Conservation (phyloP, 2,329 filamentous ascomycete genomes). For the Penicillium sp. region DNA sequence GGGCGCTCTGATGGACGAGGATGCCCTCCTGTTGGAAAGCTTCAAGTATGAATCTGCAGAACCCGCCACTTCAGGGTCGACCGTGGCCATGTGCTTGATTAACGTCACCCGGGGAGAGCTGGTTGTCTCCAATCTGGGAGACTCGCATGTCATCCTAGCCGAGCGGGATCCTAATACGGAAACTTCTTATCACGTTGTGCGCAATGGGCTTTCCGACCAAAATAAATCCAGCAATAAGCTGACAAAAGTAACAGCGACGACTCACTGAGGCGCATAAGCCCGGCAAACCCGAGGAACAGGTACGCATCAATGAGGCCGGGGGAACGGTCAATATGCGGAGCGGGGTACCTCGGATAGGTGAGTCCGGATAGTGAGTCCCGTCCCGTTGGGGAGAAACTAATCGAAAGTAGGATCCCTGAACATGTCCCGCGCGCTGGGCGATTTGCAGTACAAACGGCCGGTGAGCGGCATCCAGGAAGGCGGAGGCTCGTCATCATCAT, state of each 20-base stretch:
- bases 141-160: constrained; percentile 35
- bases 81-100: constrained; percentile 32
- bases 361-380: constrained; percentile 1
- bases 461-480: constrained; percentile 25
- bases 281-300: constrained; percentile 25
- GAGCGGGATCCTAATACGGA: constrained; percentile 29
- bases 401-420: constrained; percentile 28
- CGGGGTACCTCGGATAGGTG: constrained; percentile 31
- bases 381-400: background rate
- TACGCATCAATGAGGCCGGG: constrained; percentile 32
- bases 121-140: constrained; percentile 33
- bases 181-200: constrained; percentile 24
- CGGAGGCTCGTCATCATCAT: constrained; percentile 20
- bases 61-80: constrained; percentile 31
- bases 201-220: background rate
- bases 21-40: constrained; percentile 25
- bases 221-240: background rate
- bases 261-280: constrained; percentile 34
- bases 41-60: constrained; percentile 25
- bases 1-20: constrained; percentile 29
- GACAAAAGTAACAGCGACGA: constrained; percentile 24
- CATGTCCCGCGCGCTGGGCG: constrained; percentile 37
- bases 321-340: constrained; percentile 24
- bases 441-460: constrained; percentile 37
- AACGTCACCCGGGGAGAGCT: constrained; percentile 32